Base-by-base conservation (phyloP, 129 eudicot species). In the Centella asiatica region DNA sequence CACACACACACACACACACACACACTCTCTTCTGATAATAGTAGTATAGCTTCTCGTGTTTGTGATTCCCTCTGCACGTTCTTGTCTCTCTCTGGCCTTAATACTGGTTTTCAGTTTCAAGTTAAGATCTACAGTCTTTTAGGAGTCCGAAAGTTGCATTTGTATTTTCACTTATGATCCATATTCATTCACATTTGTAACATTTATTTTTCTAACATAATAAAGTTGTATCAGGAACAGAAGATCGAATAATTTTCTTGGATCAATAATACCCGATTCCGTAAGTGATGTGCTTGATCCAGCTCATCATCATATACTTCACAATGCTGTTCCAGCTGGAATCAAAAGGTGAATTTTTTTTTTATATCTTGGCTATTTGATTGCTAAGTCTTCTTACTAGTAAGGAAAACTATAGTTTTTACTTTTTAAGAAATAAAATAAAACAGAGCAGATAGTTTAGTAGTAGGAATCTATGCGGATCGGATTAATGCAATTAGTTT, bases 321-420 rank as follows among this genome's bases (percentile, higher is more conserved):
- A 87, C 68, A 80, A 90, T 71, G 95, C 85, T 32, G 88, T 81
- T 69, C 81, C 90, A 31, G 80, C 86, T 48, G 95, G 95, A 75
- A 74, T 90, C 20, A 83, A 63, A 73, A 89, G 97, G 97, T 89
- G 48, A 67, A 22, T 7, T 55, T 11, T 24, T 64, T 23, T 24
- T 57, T n/a, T 33, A 24, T 6, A 15, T 42, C 47, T 37, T 42
- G 29, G 37, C 34, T 1, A 27, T 27, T 37, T 29, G n/a, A n/a
- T 42, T 54, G 39, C 24, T 55, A 17, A 26, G 37, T 55, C 5
- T 22, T 55, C 22, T 13, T 7, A n/a, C n/a, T n/a, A n/a, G n/a
- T n/a, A n/a, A n/a, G 42, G 8, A 37, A 37, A 34, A 34, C 6
- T 5, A 34, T 34, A 34, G 12, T 34, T 34, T 34, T 55, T n/a